Evolutionary conservation across 495 filamentous ascomycete genomes (phyloP), one percentile per base, ranked within the genome.

Genomic region (Thermochaetoides thermophila): DNA sequence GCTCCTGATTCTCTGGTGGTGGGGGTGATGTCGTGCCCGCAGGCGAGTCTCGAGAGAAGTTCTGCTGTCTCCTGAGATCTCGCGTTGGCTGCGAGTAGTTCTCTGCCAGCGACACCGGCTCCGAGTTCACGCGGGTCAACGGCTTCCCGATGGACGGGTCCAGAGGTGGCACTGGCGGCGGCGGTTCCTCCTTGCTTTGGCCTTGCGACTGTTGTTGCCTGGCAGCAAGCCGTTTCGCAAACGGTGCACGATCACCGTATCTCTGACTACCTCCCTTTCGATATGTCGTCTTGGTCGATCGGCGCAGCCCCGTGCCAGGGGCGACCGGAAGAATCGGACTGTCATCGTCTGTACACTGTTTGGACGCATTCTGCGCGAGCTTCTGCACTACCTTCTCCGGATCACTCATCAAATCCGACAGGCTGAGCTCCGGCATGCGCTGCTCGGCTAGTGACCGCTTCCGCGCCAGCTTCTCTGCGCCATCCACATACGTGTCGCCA

Each of bases 271-370:
- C 89, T 33, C 81, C 59, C 37, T 68, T 80, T 46, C 84, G 66
- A 48, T 97, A 97, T 18, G 83, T 84, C 11, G 89, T 99, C 23
- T 84, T 71, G 11, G 84, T 99, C 23, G 91, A 92, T 34, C 89
- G 70, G 40, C 84, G 71, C 32, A 99, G 66, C 12, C 83, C 79
- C 48, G 76, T 74, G 4, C 82, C 80, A 7, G 74, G 79, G 15
- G 78, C 77, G 55, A 44, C 66, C 1, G 82, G 77, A 34, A 96
- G 59, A 40, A 96, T 94, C 4, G 87, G 87, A 59, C 79, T 76
- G 57, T 96, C 91, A 23, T 67, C 59, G 24, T 75, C 66, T 3
- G 44, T 56, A 11, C 26, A 31, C 25, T 54, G 53, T 15, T 43
- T 35, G 14, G 46, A 50, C 20, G 58, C 46, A 7, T 67, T 61